phyloP scores from a whole-genome alignment of 768 basidiomycete genomes.

The Tricholoma saponaceum region DNA sequence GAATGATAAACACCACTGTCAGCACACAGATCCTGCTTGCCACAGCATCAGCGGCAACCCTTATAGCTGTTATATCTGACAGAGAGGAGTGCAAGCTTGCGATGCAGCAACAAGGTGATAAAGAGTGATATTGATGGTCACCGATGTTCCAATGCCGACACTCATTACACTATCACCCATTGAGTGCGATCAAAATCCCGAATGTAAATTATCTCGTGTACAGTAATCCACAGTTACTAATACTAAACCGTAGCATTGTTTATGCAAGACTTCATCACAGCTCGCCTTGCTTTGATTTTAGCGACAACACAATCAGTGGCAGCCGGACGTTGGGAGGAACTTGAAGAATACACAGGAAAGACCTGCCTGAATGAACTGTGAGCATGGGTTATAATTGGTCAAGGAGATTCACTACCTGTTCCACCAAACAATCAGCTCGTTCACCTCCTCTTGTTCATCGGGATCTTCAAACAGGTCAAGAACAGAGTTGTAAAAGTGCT shows the following conservation, averaged over 20 bases:
- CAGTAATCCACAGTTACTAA: too few species aligned
- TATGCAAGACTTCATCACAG: not conserved
- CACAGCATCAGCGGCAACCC: not conserved
- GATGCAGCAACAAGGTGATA: not conserved
- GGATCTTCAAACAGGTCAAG: not conserved
- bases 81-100: not conserved
- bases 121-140: too few species aligned
- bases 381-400: not conserved
- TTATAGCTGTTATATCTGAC: not conserved
- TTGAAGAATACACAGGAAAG: not conserved
- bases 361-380: not conserved
- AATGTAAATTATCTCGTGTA: too few species aligned
- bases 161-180: too few species aligned
- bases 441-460: not conserved
- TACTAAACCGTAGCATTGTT: too few species aligned
- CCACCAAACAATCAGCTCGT: not conserved
- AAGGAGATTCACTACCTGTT: not conserved
- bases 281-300: not conserved
- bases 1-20: not conserved
- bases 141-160: not conserved
- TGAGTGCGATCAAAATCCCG: too few species aligned
- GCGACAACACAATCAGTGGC: not conserved
- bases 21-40: not conserved
- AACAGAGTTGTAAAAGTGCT: not conserved
- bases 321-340: not conserved